Evolutionary conservation across 2,329 filamentous ascomycete species (phyloP), one percentile per base, ranked within the genome.

Genomic region (Pseudogymnoascus sp.): DNA sequence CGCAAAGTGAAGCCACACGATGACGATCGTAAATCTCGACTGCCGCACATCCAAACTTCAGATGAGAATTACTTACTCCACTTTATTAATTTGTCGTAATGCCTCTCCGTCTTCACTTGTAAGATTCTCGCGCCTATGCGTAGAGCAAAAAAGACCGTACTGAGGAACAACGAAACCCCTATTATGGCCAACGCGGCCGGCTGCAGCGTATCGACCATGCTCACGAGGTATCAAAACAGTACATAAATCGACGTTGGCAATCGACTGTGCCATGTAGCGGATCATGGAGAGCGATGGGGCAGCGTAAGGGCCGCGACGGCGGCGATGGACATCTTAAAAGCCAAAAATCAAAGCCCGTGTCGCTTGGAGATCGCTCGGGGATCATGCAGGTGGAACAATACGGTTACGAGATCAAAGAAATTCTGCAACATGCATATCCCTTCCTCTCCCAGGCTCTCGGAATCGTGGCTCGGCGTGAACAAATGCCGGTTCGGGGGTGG

Each of bases 31-130:
- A 34, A 57, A 57, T 34, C 26, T n/a, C 29, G 26, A 34, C n/a
- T 57, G 26, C 10, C 10, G 26, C 51, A 57, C 51, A 57, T 5
- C 10, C n/a, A 57, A 57, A 57, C 51, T 57, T 31, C n/a, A 57
- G 51, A 57, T 78, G 80, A 69, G 66, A 31, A 34, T 16, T 10
- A 63, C 62, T 61, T 42, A 63, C 62, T 61, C 62, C 51, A 63
- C 60, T 62, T 62, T 12, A 63, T 59, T 23, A 57, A 63, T 14
- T 4, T 11, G 29, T 63, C 61, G 18, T 57, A 63, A 31, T 37
- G n/a, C 45, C 45, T 26, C 26, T 39, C 61, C 34, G 47, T 26
- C 31, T 60, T 63, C 42, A 63, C 1, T 21, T 63, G 42, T 14
- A 63, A 14, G 34, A 63, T 36, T 29, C 61, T 63, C 26, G 61